Percentiles rank a stretch among this genome's conserved stretches.
phyloP scores from a whole-genome alignment of 768 basidiomycete genomes.

The Sporobolomyces pararoseus region DNA sequence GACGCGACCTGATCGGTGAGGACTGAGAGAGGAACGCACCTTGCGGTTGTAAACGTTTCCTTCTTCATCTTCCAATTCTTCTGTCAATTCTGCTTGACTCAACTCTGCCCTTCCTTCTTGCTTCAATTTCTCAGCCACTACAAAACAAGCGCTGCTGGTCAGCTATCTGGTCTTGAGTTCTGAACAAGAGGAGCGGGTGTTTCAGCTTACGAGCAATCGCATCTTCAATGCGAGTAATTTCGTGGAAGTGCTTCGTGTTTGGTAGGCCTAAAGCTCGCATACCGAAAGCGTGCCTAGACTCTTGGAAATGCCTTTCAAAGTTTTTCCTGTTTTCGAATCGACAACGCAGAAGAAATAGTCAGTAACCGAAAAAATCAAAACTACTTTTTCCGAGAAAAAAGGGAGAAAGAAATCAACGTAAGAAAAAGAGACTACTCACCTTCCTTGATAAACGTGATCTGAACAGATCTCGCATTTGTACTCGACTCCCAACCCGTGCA shows the following conservation, averaged over 20 bases:
- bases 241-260: constrained; percentile 98
- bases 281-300: constrained; percentile 93
- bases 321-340: constrained; percentile 64
- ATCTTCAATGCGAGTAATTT: constrained; percentile 95
- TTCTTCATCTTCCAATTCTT: constrained; percentile 96
- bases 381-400: not conserved
- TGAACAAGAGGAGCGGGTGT: not conserved
- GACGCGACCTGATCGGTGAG: too few relatives aligned
- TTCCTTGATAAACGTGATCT: constrained; percentile 93
- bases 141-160: not conserved
- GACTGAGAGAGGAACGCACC: constrained; percentile 35
- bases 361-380: not conserved
- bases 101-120: constrained; percentile 93
- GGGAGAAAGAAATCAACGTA: too few relatives aligned
- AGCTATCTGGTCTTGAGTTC: too few relatives aligned
- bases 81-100: constrained; percentile 88
- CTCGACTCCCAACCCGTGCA: constrained; percentile 96
- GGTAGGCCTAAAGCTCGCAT: constrained; percentile 96
- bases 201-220: constrained; percentile 77
- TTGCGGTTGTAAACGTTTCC: constrained; percentile 98
- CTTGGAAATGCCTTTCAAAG: constrained; percentile 95
- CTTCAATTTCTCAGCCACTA: constrained; percentile 96
- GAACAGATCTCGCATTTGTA: constrained; percentile 98
- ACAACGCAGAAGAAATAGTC: too few relatives aligned
- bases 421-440: constrained; percentile 54